Conservation (phyloP, 192 early-diverging fungal species). For the Dissophora globulifera region DNA sequence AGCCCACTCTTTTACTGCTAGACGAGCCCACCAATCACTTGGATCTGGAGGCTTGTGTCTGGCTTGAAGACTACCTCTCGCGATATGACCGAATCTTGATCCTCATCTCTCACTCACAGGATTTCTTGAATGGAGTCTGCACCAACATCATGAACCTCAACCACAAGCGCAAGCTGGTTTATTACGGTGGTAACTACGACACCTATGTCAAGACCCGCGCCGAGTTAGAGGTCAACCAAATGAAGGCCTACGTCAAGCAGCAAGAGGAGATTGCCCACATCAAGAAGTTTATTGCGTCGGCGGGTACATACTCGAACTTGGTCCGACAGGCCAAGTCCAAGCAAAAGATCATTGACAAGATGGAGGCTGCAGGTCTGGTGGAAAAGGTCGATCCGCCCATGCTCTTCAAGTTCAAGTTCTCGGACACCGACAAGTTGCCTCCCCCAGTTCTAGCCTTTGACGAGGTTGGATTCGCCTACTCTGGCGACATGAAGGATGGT, state of each 20-base stretch:
- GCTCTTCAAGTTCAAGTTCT: slow-evolving; percentile 90
- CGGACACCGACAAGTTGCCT: slow-evolving; percentile 86
- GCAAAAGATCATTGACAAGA: slow-evolving; percentile 99
- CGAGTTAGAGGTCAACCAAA: slow-evolving; percentile 98
- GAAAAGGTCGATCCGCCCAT: slow-evolving; percentile 88
- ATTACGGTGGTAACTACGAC: slow-evolving; percentile 99
- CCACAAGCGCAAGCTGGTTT: slow-evolving; percentile 87
- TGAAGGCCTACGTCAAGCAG: slow-evolving; percentile 99
- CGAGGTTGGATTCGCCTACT: slow-evolving; percentile 94
- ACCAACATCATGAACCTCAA: slow-evolving; percentile 94
- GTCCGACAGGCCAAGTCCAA: slow-evolving; percentile 95
- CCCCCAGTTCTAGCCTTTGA: slow-evolving; percentile 97
- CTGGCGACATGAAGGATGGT: slow-evolving; percentile 80
- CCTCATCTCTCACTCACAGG: slow-evolving; percentile 93
- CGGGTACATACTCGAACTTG: slow-evolving; percentile 99
- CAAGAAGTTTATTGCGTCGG: slow-evolving; percentile 97
- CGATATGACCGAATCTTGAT: slow-evolving; percentile 84
- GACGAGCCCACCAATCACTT: slow-evolving; percentile 95
- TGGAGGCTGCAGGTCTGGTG: slow-evolving; percentile 97
- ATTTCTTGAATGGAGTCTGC: slow-evolving; percentile 95
- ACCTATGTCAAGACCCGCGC: slow-evolving; percentile 93
- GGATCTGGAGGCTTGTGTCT: slow-evolving; percentile 96
- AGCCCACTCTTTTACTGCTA: slow-evolving; percentile 88
- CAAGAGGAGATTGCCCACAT: slow-evolving; percentile 99
- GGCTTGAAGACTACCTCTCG: slow-evolving; percentile 95